Percentiles rank a stretch among this genome's conserved stretches.
Conservation (phyloP, 164 flowering plant genomes). For the Chloranthus sessilifolius region DNA sequence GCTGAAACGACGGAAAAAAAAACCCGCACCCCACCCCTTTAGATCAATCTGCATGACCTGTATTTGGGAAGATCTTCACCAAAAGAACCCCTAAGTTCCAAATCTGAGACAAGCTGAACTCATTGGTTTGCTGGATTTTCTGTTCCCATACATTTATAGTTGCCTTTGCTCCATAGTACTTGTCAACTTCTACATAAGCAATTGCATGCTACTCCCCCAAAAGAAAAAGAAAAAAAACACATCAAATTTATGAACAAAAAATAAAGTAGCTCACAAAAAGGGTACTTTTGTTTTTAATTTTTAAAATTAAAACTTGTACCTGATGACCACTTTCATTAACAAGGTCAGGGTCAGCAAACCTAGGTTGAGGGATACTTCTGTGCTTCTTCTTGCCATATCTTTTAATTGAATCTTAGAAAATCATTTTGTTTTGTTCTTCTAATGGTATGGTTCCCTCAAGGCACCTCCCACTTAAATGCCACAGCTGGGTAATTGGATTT, state of each 20-base stretch:
- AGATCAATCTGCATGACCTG: too few relatives aligned
- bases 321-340: slow-evolving; percentile 79
- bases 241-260: too few relatives aligned
- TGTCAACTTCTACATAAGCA: slow-evolving; percentile 87
- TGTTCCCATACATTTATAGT: slow-evolving; percentile 97
- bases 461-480: too few relatives aligned
- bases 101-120: slow-evolving; percentile 94
- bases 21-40: too few relatives aligned
- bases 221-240: too few relatives aligned
- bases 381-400: slow-evolving; percentile 79
- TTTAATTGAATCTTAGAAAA: slow-evolving; percentile 68
- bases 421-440: slow-evolving; percentile 79
- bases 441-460: slow-evolving; percentile 74
- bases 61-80: slow-evolving; percentile 96
- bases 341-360: slow-evolving; percentile 76
- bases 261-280: too few relatives aligned
- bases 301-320: too few relatives aligned
- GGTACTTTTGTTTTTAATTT: too few relatives aligned
- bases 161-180: slow-evolving; percentile 93
- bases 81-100: slow-evolving; percentile 80
- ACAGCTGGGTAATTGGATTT: slow-evolving; percentile 51
- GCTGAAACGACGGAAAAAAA: too few relatives aligned
- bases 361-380: slow-evolving; percentile 59
- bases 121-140: slow-evolving; percentile 73
- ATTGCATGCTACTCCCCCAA: slow-evolving; percentile 67